Evolutionary conservation across 2,329 filamentous ascomycete genomes (phyloP).

Genomic region (Didymella arachidicola): DNA sequence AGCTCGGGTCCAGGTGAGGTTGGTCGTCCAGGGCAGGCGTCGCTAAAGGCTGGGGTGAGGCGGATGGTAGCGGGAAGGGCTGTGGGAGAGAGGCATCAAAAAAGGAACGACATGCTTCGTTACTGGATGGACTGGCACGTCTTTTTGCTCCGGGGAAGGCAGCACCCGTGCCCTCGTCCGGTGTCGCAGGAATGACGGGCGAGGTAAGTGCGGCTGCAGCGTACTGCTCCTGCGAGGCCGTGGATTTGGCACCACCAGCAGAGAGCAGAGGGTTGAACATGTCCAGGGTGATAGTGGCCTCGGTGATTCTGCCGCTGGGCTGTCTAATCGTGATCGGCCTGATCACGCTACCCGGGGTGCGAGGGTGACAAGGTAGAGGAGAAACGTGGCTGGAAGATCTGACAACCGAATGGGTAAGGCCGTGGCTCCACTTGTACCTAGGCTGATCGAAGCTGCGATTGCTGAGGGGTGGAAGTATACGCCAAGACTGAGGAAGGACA

Average conservation of each 20-base stretch:
- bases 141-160: conserved; percentile 25
- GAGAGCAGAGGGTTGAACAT: conserved; percentile 26
- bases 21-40: conserved; percentile 39
- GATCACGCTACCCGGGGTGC: conserved; percentile 25
- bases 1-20: conserved; percentile 38
- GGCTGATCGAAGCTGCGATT: conserved; percentile 15
- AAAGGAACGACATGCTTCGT: conserved; percentile 32
- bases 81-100: conserved; percentile 41
- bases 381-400: conserved; percentile 39
- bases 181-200: conserved; percentile 33
- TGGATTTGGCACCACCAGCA: conserved; percentile 11
- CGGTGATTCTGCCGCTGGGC: conserved; percentile 12
- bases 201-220: conserved; percentile 23
- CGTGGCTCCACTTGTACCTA: conserved; percentile 30
- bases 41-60: conserved; percentile 29
- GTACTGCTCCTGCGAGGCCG: conserved; percentile 22
- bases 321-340: conserved; percentile 23
- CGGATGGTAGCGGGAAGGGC: conserved; percentile 41
- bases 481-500: conserved; percentile 19
- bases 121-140: conserved; percentile 20
- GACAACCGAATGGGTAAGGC: conserved; percentile 32
- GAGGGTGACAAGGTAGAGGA: conserved; percentile 27
- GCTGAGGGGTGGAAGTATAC: conserved; percentile 18
- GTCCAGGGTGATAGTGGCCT: conserved; percentile 19
- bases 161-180: conserved; percentile 29